A percentile compares a stretch with the other conserved stretches of the same genome.
Evolutionary conservation across 805 yeast genomes (phyloP).

Genomic region (Cyberlindnera bimundalis): DNA sequence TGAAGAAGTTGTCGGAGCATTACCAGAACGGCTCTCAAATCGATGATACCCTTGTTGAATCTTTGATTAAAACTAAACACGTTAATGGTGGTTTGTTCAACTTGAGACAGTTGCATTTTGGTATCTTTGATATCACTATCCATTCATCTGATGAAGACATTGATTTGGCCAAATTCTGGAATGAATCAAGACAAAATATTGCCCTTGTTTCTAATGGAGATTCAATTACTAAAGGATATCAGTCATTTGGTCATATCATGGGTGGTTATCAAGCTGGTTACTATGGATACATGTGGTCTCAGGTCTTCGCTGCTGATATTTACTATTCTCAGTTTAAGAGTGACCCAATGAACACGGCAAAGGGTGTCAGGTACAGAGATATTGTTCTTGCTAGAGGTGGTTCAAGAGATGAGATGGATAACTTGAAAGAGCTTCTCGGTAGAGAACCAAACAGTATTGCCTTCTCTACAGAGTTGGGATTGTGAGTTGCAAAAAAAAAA

Average conservation of each 20-base stretch:
- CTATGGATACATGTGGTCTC: constrained; percentile 84
- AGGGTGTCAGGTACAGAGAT: constrained; percentile 69
- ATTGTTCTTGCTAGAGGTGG: constrained; percentile 71
- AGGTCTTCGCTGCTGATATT: constrained; percentile 82
- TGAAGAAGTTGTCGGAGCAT: constrained; percentile 61
- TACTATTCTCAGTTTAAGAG: constrained; percentile 64
- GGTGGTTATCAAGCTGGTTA: constrained; percentile 84
- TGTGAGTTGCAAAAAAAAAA: constrained; percentile 16
- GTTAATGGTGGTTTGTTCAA: constrained; percentile 73
- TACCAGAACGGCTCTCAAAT: constrained; percentile 56
- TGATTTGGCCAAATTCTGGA: constrained; percentile 61
- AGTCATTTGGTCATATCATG: constrained; percentile 74
- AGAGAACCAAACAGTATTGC: constrained; percentile 74
- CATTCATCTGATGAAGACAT: constrained; percentile 47
- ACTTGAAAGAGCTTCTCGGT: constrained; percentile 63
- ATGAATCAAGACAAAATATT: constrained; percentile 58
- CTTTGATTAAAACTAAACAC: constrained; percentile 61
- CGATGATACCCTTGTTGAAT: constrained; percentile 52
- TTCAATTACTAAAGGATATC: constrained; percentile 58
- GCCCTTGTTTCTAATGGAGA: constrained; percentile 56
- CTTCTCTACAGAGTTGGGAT: constrained; percentile 65
- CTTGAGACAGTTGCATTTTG: constrained; percentile 76
- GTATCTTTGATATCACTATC: constrained; percentile 69
- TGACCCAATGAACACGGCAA: constrained; percentile 60
- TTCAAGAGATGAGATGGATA: constrained; percentile 62